A percentile compares a stretch with the other conserved stretches of the same genome.
These are phyloP conservation scores for Podochytrium sp. DNA, from an alignment of 192 early-diverging fungal species.

Conservation along the genomic window DNA sequence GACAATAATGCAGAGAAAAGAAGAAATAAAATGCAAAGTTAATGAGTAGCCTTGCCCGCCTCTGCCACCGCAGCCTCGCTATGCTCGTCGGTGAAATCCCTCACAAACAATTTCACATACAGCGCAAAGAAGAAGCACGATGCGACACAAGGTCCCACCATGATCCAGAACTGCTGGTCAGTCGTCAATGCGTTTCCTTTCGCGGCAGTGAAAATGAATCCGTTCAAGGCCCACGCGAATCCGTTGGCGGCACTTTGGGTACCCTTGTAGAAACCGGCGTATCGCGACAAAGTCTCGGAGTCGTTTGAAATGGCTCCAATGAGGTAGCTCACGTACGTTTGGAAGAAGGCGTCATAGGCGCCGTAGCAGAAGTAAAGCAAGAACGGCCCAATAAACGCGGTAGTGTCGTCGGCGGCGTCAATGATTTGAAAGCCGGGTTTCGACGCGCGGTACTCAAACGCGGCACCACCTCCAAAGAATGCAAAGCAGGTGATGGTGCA, in stretches of 20 bases:
- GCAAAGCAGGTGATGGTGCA: neutral
- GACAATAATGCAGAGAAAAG: too few species aligned
- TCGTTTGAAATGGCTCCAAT: constrained; percentile 85
- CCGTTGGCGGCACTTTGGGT: constrained; percentile 54
- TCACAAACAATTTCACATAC: neutral
- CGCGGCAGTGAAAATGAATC: neutral
- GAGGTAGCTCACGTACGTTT: constrained; percentile 80
- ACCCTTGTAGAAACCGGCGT: constrained; percentile 86
- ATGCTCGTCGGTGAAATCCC: too few species aligned
- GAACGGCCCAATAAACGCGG: constrained; percentile 50
- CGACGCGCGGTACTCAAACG: neutral
- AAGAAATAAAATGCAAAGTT: too few species aligned
- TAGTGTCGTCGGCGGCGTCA: neutral
- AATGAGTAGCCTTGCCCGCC: too few species aligned
- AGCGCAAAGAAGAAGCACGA: neutral
- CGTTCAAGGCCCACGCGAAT: neutral
- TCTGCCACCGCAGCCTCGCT: too few species aligned
- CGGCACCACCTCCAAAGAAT: neutral
- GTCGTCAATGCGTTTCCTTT: neutral
- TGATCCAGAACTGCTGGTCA: neutral
- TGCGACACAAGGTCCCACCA: neutral
- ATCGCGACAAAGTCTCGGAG: constrained; percentile 43
- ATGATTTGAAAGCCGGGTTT: too few species aligned
- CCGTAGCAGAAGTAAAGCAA: constrained; percentile 78
- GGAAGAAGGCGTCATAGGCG: constrained; percentile 78